phyloP scores from a whole-genome alignment of 495 filamentous ascomycete species.

The Podospora conica region DNA sequence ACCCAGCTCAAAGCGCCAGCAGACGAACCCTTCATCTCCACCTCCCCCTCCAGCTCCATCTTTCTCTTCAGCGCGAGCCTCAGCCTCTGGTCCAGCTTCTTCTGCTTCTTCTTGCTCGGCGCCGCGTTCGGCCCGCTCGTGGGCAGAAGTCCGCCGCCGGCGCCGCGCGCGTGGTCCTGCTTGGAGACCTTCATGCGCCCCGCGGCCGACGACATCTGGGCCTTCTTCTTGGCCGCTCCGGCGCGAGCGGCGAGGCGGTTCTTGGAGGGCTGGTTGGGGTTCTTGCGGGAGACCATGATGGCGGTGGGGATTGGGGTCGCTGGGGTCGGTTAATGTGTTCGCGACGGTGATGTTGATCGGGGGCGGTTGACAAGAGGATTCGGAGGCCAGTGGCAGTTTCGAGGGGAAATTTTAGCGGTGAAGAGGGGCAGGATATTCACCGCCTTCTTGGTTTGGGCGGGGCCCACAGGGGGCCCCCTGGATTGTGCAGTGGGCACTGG shows the following conservation, averaged over 20 bases:
- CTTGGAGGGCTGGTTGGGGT: conserved; percentile 42
- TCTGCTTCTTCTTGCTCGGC: conserved; percentile 37
- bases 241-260: conserved; percentile 35
- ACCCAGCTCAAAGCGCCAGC: background rate
- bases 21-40: conserved; percentile 34
- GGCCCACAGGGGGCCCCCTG: background rate
- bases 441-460: background rate
- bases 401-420: background rate
- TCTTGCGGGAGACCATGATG: conserved; percentile 40
- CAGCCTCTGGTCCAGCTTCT: conserved; percentile 40
- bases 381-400: background rate
- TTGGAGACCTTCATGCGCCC: conserved; percentile 23
- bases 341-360: background rate
- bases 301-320: background rate
- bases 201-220: conserved; percentile 20
- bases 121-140: conserved; percentile 37
- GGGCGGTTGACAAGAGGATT: background rate
- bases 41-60: conserved; percentile 34
- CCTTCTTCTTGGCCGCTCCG: conserved; percentile 24
- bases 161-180: conserved; percentile 32
- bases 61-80: conserved; percentile 36
- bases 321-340: background rate
- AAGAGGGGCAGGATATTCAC: background rate
- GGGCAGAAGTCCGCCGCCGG: conserved; percentile 34
- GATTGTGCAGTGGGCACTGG: background rate